A percentile compares a stretch with the other conserved stretches of the same genome.
Evolutionary conservation across 352 stramenopile species (phyloP).

Genomic region (Pythium aphanidermatum): DNA sequence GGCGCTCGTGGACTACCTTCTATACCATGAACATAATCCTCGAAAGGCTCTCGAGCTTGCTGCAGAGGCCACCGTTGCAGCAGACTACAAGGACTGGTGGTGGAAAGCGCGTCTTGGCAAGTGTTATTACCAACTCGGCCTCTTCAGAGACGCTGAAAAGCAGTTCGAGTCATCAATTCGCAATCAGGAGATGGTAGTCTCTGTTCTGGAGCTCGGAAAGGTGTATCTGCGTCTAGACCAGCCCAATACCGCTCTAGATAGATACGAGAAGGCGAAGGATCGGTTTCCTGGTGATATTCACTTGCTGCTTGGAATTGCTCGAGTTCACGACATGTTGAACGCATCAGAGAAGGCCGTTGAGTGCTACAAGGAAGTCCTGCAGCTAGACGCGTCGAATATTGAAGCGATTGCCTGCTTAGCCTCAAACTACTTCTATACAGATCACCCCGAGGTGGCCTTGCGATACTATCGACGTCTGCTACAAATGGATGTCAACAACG

Average conservation of each 20-base stretch:
- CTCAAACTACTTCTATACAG: constrained; percentile 92
- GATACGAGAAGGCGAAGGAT: constrained; percentile 61
- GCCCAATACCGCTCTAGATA: constrained; percentile 88
- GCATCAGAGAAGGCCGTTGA: constrained; percentile 69
- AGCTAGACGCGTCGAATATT: constrained; percentile 85
- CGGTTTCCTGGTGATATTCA: constrained; percentile 76
- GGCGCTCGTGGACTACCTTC: constrained; percentile 86
- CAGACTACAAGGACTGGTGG: constrained; percentile 93
- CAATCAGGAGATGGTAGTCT: constrained; percentile 87
- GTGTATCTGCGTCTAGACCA: constrained; percentile 94
- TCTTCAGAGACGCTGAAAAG: constrained; percentile 92
- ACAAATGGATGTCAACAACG: constrained; percentile 89
- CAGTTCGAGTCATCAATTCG: constrained; percentile 88
- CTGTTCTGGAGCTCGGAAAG: constrained; percentile 90
- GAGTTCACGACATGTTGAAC: constrained; percentile 92
- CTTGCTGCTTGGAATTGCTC: constrained; percentile 79
- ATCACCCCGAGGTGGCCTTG: constrained; percentile 89
- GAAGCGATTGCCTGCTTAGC: constrained; percentile 90
- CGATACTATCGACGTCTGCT: constrained; percentile 92
- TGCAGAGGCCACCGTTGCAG: constrained; percentile 81
- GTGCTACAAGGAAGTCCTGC: constrained; percentile 86
- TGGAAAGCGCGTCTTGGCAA: constrained; percentile 93
- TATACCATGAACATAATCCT: constrained; percentile 92
- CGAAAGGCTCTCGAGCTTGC: constrained; percentile 89
- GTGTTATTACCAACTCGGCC: constrained; percentile 92